Conservation (phyloP, 352 stramenopile genomes). For the Pilasporangium apinafurcum region DNA sequence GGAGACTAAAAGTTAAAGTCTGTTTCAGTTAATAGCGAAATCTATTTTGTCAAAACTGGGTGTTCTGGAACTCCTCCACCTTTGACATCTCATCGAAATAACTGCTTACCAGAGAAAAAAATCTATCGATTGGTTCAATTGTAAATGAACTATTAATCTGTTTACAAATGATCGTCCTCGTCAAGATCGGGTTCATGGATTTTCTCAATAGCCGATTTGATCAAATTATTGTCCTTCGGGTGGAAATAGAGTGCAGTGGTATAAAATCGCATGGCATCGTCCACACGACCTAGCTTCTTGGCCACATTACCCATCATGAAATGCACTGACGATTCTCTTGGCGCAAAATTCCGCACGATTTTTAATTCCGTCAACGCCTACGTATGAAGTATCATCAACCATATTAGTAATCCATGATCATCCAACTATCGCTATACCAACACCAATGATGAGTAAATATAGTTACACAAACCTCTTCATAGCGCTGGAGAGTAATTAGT, state of each 20-base stretch:
- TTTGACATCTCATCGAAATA: too few relatives aligned
- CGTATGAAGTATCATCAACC: not conserved
- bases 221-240: slow-evolving; percentile 96
- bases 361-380: slow-evolving; percentile 89
- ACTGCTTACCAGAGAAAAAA: too few relatives aligned
- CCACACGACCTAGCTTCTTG: slow-evolving; percentile 79
- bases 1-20: too few relatives aligned
- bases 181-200: slow-evolving; percentile 69
- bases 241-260: slow-evolving; percentile 95
- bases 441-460: not conserved
- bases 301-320: slow-evolving; percentile 96
- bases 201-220: slow-evolving; percentile 95
- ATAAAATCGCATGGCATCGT: slow-evolving; percentile 95
- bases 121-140: too few relatives aligned
- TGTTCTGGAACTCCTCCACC: too few relatives aligned
- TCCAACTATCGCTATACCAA: too few relatives aligned
- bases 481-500: slow-evolving; percentile 89
- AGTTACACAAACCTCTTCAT: slow-evolving; percentile 57
- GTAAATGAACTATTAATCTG: too few relatives aligned
- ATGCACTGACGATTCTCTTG: slow-evolving; percentile 95
- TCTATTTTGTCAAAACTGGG: too few relatives aligned
- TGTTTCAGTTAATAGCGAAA: too few relatives aligned
- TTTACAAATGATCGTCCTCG: slow-evolving; percentile 48
- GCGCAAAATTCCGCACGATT: slow-evolving; percentile 89
- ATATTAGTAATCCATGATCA: slow-evolving; percentile 1